Percentiles rank a stretch among this genome's conserved stretches.
Conservation (phyloP, 2,329 filamentous ascomycete genomes). For the Simplicillium aogashimaense region DNA sequence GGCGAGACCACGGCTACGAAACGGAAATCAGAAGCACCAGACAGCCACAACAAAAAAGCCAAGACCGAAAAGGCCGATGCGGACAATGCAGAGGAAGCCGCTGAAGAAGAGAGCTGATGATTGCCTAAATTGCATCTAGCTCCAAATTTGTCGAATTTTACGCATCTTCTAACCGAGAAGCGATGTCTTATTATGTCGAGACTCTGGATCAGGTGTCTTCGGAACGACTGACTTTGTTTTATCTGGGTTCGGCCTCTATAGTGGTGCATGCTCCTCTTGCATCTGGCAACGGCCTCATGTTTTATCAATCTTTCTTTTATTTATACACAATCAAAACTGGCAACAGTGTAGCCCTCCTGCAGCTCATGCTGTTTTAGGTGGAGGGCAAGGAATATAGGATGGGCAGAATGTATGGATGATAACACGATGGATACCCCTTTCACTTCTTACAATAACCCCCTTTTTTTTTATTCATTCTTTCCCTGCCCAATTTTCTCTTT, state of each 20-base stretch:
- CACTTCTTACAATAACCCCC: conserved; percentile 6
- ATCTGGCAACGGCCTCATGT: background rate
- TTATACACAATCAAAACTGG: background rate
- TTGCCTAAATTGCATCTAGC: no score
- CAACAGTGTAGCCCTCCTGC: background rate
- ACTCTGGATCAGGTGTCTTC: no score
- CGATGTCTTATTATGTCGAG: no score
- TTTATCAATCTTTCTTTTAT: background rate
- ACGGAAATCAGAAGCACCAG: conserved; percentile 47
- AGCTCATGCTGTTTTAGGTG: no score
- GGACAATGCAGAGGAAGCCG: conserved; percentile 31
- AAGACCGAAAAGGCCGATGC: conserved; percentile 35
- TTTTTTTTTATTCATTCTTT: conserved; percentile 11
- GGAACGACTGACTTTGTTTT: no score
- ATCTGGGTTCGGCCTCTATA: no score
- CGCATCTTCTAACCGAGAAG: no score
- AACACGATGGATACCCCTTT: conserved; percentile 32
- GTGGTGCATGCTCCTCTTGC: no score
- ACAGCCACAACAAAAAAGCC: conserved; percentile 45
- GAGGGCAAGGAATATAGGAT: conserved; percentile 11
- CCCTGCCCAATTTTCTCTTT: conserved; percentile 9
- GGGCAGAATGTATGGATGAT: conserved; percentile 34
- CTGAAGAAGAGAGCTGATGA: conserved; percentile 14
- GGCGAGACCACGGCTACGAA: conserved; percentile 29
- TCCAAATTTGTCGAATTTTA: no score